Conservation (phyloP, 805 yeast genomes). For the Kluyveromyces starmeri region DNA sequence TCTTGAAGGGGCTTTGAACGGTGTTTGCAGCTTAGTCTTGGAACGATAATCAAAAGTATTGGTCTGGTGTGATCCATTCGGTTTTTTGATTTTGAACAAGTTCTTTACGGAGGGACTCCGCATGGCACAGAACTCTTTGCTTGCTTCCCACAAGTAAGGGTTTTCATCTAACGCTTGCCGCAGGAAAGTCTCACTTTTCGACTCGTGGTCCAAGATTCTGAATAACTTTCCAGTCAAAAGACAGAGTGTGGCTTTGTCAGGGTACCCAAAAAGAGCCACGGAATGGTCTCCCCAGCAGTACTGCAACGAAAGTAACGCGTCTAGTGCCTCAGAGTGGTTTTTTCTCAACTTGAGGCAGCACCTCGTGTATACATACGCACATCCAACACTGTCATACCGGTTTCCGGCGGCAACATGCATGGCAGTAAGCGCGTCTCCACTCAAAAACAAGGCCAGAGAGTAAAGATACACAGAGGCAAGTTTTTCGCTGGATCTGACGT, state of each 20-base stretch:
- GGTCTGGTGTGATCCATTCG: slow-evolving; percentile 1
- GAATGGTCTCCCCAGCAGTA: neutral
- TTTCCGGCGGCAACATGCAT: slow-evolving; percentile 33
- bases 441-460: slow-evolving; percentile 56
- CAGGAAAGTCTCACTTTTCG: slow-evolving; percentile 56
- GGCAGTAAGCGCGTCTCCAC: slow-evolving; percentile 53
- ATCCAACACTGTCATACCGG: slow-evolving; percentile 53
- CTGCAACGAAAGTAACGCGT: slow-evolving; percentile 1
- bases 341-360: slow-evolving; percentile 32
- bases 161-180: slow-evolving; percentile 42
- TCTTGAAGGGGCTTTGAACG: slow-evolving; percentile 12
- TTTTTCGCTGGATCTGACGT: slow-evolving; percentile 28
- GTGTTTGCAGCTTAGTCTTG: slow-evolving; percentile 8
- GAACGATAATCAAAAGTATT: neutral
- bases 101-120: neutral
- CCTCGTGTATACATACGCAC: slow-evolving; percentile 65
- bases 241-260: slow-evolving; percentile 64
- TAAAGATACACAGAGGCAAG: slow-evolving; percentile 59
- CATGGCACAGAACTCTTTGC: slow-evolving; percentile 1
- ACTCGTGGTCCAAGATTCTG: slow-evolving; percentile 45
- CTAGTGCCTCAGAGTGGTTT: slow-evolving; percentile 6
- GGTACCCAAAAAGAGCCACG: slow-evolving; percentile 24
- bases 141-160: slow-evolving; percentile 79
- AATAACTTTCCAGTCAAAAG: slow-evolving; percentile 65
- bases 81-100: too few species aligned